Percentiles rank a stretch among this genome's conserved stretches.
Evolutionary conservation across 495 filamentous ascomycete genomes (phyloP).

Genomic region (Parathielavia appendiculata): DNA sequence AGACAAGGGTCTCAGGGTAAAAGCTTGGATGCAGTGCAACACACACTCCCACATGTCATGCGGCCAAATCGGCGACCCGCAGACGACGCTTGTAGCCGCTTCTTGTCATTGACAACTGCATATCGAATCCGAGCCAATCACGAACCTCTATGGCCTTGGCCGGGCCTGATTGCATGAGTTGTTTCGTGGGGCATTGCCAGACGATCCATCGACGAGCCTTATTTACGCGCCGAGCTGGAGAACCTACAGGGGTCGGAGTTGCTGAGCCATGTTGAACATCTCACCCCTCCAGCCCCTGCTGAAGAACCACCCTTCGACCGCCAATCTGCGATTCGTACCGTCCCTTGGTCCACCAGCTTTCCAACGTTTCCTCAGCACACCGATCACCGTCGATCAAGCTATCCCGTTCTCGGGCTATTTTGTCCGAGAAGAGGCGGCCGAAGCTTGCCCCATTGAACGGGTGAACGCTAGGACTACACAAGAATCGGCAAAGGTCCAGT

Average conservation of each 20-base stretch:
- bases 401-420: constrained; percentile 21
- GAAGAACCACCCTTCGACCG: background rate
- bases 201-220: constrained; percentile 42
- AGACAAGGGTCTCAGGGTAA: constrained; percentile 28
- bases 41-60: constrained; percentile 32
- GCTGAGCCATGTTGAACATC: constrained; percentile 25
- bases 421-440: background rate
- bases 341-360: constrained; percentile 28
- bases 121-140: constrained; percentile 37
- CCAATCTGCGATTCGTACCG: constrained; percentile 33
- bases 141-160: constrained; percentile 30
- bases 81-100: constrained; percentile 14
- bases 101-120: constrained; percentile 21
- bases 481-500: background rate
- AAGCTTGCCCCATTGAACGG: background rate
- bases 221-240: constrained; percentile 47
- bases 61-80: constrained; percentile 38
- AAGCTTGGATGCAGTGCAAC: constrained; percentile 33
- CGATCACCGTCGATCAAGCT: constrained; percentile 21
- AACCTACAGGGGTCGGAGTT: constrained; percentile 36
- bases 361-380: constrained; percentile 7
- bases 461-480: constrained; percentile 19
- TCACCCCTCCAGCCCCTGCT: constrained; percentile 8
- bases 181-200: constrained; percentile 31
- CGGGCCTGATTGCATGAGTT: constrained; percentile 41